phyloP scores from a whole-genome alignment of 768 basidiomycete genomes.

The Trametes punicea region DNA sequence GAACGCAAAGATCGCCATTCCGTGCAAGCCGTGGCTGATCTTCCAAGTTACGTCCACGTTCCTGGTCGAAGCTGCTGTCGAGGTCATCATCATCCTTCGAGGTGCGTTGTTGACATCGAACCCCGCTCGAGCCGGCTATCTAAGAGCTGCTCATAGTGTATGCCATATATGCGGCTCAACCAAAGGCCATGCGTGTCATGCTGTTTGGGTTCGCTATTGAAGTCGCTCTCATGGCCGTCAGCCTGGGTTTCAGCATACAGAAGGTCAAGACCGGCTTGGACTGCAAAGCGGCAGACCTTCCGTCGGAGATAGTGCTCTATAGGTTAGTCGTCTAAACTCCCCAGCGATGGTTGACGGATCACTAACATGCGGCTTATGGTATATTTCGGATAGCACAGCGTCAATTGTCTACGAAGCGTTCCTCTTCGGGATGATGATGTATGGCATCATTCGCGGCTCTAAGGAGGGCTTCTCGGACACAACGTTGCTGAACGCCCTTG shows the following conservation, averaged over 20 bases:
- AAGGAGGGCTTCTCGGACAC: constrained; percentile 24
- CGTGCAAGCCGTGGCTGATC: constrained; percentile 13
- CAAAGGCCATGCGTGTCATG: constrained; percentile 12
- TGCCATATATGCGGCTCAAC: constrained; percentile 6
- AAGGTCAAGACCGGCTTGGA: constrained; percentile 9
- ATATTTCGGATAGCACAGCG: constrained; percentile 16
- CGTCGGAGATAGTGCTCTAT: constrained; percentile 15
- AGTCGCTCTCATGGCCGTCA: constrained; percentile 9
- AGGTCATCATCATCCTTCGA: constrained; percentile 18
- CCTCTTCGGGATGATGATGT: constrained; percentile 25
- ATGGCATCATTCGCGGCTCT: constrained; percentile 21
- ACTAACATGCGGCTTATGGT: background rate
- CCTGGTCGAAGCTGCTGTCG: constrained; percentile 11
- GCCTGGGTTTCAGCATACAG: constrained; percentile 14
- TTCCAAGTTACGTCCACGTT: constrained; percentile 14
- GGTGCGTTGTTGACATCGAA: background rate
- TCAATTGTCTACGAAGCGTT: constrained; percentile 26
- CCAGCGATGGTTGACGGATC: no score
- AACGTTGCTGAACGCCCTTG: constrained; percentile 22
- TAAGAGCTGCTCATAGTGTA: constrained; percentile 1
- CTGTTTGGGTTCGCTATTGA: constrained; percentile 6
- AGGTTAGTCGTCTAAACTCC: constrained; percentile 2
- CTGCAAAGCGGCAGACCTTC: constrained; percentile 10
- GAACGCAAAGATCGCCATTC: constrained; percentile 3
- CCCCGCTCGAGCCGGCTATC: background rate